phyloP scores from a whole-genome alignment of 345 rosid genomes.

The Boechera retrofracta region DNA sequence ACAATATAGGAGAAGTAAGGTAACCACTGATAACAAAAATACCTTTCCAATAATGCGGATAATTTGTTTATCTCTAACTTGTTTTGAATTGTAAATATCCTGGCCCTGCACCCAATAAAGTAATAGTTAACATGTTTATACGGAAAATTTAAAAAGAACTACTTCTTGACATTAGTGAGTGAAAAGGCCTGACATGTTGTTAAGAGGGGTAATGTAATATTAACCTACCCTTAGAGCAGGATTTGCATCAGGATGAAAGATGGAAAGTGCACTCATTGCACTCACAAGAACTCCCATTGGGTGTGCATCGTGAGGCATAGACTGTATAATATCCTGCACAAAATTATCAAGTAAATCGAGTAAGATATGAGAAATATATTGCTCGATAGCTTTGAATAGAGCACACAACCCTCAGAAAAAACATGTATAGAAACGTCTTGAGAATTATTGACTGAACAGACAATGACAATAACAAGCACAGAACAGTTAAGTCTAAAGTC shows the following conservation, averaged over 20 bases:
- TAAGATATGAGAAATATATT: conserved; percentile 7
- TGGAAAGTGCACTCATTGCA: conserved; percentile 97
- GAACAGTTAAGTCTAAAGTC: neutral
- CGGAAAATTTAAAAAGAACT: neutral
- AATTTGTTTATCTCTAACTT: conserved; percentile 93
- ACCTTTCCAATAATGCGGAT: conserved; percentile 95
- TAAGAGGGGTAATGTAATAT: conserved; percentile 20
- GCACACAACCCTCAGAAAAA: conserved; percentile 15
- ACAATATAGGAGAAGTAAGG: neutral
- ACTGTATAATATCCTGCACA: conserved; percentile 81
- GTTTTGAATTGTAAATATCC: conserved; percentile 76
- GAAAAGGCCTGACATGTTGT: conserved; percentile 1
- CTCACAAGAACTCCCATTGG: conserved; percentile 99
- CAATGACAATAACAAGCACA: neutral
- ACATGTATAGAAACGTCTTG: neutral
- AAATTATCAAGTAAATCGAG: conserved; percentile 1
- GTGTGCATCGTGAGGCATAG: conserved; percentile 99
- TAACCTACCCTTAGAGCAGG: conserved; percentile 92
- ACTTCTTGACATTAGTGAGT: neutral
- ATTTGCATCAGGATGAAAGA: conserved; percentile 98
- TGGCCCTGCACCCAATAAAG: conserved; percentile 46
- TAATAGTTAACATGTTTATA: neutral
- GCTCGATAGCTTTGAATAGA: neutral
- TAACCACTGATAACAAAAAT: conserved; percentile 28
- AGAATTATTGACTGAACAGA: neutral